phyloP scores from a whole-genome alignment of 2,329 filamentous ascomycete genomes.

The Parastagonospora avenae region DNA sequence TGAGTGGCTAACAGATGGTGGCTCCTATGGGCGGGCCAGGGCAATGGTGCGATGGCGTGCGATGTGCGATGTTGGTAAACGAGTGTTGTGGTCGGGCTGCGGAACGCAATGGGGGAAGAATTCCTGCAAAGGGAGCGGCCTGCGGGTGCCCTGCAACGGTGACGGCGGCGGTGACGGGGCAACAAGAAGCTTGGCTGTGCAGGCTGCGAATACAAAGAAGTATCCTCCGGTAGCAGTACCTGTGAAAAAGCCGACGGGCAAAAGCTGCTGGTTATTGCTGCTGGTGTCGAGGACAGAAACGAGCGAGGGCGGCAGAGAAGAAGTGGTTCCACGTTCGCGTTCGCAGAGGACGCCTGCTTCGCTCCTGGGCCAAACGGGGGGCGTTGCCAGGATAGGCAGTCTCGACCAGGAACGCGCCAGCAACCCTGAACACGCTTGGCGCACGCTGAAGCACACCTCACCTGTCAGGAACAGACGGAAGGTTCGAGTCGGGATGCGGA shows the following conservation, averaged over 20 bases:
- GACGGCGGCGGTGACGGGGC: slow-evolving; percentile 23
- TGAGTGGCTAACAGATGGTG: slow-evolving; percentile 25
- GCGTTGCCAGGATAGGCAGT: slow-evolving; percentile 7
- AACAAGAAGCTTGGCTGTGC: slow-evolving; percentile 24
- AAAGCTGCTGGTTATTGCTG: slow-evolving; percentile 30
- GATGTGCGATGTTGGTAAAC: slow-evolving; percentile 16
- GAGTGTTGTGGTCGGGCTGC: slow-evolving; percentile 34
- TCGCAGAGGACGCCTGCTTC: slow-evolving; percentile 14
- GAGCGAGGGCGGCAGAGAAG: slow-evolving; percentile 18
- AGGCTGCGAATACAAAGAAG: slow-evolving; percentile 9
- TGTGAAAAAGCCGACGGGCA: slow-evolving; percentile 9
- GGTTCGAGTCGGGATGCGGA: not conserved
- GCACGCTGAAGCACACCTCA: slow-evolving; percentile 20
- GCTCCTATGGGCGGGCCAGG: slow-evolving; percentile 17
- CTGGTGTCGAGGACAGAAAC: slow-evolving; percentile 25
- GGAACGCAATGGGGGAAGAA: slow-evolving; percentile 34
- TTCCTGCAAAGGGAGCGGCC: slow-evolving; percentile 26
- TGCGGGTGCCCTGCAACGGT: slow-evolving; percentile 15
- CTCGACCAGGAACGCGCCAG: slow-evolving; percentile 25
- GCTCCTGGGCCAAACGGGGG: slow-evolving; percentile 28
- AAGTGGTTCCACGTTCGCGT: slow-evolving; percentile 7
- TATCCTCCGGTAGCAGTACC: too few species aligned
- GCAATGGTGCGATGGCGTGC: slow-evolving; percentile 22
- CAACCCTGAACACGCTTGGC: slow-evolving; percentile 23
- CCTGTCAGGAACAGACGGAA: slow-evolving; percentile 15